Evolutionary conservation across 371 early-diverging fungal species (phyloP), one percentile per base, ranked within the genome.

Genomic region (Mucor plumbeus): DNA sequence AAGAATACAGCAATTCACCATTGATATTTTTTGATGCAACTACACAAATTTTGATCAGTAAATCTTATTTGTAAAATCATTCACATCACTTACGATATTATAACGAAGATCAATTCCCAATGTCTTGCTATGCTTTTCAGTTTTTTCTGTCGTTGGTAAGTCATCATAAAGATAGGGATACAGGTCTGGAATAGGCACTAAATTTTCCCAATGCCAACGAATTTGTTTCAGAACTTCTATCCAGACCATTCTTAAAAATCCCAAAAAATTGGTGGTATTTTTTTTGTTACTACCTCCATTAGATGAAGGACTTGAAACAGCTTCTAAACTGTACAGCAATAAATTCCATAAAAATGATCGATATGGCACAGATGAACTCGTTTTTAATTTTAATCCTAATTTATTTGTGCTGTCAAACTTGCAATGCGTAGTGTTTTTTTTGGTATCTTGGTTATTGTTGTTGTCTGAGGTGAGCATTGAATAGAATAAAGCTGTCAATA

Each of bases 1-100:
- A n/a, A 79, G 71, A 39, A 91, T 86, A 74, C 96, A 95, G 69
- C 91, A 94, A 68, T 95, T 95, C 43, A 97, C 71, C 95, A 97
- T 94, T 56, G 91, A 87, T n/a, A 97, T 74, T 63, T 97, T 97
- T 83, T 96, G 97, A 66, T 94, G 89, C 5, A 94, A 59, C 80
- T 83, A 61, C 35, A 7, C 4, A 59, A 21, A 38, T 11, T 38
- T 38, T 26, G 26, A 26, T 26, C 3, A 26, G 26, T 26, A 26
- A 26, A 26, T 26, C 3, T 26, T 26, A 26, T 26, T 26, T 26
- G 26, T 26, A 26, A 26, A 26, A 1, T 26, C 26, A 26, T 26
- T 3, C 26, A 26, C 26, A 26, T 26, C 26, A 64, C 74, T 78
- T 76, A 80, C 83, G 33, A 95, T 74, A 58, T 84, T 88, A 63